Percentiles rank a stretch among this genome's conserved stretches.
These are phyloP conservation scores for Cyberlindnera saturnus DNA, from an alignment of 805 yeast species.

Conservation along the genomic window DNA sequence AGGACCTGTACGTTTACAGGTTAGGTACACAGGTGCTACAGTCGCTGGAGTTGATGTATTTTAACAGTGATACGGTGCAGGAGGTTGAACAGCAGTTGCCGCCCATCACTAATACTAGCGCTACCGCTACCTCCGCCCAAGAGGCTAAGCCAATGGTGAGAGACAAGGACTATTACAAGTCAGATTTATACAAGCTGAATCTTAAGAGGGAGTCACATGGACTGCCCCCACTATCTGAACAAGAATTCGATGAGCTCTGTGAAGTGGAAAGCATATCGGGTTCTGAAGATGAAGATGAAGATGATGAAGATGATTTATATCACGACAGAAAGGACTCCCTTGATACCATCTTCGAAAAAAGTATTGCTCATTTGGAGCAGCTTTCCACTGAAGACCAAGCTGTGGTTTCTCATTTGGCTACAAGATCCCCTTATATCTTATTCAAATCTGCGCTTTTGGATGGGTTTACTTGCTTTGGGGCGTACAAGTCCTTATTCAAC, in stretches of 20 bases:
- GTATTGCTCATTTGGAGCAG: constrained; percentile 15
- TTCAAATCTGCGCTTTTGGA: constrained; percentile 46
- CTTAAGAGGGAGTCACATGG: constrained; percentile 45
- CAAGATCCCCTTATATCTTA: constrained; percentile 63
- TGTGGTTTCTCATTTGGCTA: constrained; percentile 48
- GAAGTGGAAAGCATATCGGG: constrained; percentile 55
- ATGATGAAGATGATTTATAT: constrained; percentile 20
- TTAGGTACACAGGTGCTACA: constrained; percentile 33
- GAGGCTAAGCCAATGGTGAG: constrained; percentile 1
- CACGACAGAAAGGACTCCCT: constrained; percentile 11
- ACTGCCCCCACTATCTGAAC: constrained; percentile 42
- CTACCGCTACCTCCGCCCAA: constrained; percentile 12
- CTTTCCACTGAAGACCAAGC: constrained; percentile 23
- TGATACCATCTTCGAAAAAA: constrained; percentile 19
- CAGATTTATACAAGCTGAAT: constrained; percentile 56
- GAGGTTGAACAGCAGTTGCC: constrained; percentile 19
- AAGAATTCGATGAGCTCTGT: constrained; percentile 54
- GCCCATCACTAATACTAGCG: no score
- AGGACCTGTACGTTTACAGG: constrained; percentile 45
- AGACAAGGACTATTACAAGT: constrained; percentile 43
- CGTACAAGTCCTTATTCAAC: constrained; percentile 59
- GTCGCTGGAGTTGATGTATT: constrained; percentile 47
- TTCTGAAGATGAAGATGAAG: constrained; percentile 33
- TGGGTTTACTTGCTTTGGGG: constrained; percentile 44
- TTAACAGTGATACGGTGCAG: constrained; percentile 44